Evolutionary conservation across 768 basidiomycete genomes (phyloP).

Genomic region (Serendipita sp.): DNA sequence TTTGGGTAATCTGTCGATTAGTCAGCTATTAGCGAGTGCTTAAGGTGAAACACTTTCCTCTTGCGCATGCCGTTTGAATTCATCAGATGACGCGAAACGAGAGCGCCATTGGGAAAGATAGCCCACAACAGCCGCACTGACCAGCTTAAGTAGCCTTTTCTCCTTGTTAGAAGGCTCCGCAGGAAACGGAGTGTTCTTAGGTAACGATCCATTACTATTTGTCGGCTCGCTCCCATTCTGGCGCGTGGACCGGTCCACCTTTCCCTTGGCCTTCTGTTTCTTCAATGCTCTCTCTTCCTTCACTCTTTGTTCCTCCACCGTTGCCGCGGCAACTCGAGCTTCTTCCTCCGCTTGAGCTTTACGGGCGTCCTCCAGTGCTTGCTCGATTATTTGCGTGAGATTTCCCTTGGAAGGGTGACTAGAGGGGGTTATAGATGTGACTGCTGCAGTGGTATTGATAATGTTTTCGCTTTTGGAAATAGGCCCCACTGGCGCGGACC

Average conservation of each 20-base stretch:
- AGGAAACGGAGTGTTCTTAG: background rate
- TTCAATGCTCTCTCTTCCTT: slow-evolving; percentile 22
- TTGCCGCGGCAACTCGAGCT: slow-evolving; percentile 18
- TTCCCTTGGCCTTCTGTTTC: slow-evolving; percentile 27
- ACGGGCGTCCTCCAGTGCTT: background rate
- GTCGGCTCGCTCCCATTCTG: slow-evolving; percentile 10
- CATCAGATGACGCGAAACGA: slow-evolving; percentile 48
- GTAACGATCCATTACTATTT: slow-evolving; percentile 8
- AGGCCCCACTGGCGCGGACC: background rate
- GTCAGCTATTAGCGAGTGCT: background rate
- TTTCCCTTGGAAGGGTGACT: background rate
- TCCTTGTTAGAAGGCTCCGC: slow-evolving; percentile 28
- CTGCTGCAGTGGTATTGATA: background rate
- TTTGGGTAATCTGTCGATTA: slow-evolving; percentile 50
- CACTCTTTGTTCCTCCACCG: slow-evolving; percentile 11
- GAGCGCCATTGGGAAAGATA: slow-evolving; percentile 80
- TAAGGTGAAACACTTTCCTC: slow-evolving; percentile 39
- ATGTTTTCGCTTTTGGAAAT: background rate
- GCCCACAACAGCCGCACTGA: slow-evolving; percentile 82
- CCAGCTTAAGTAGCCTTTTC: slow-evolving; percentile 64
- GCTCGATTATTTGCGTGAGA: background rate
- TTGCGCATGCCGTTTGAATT: slow-evolving; percentile 90
- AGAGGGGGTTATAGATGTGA: background rate
- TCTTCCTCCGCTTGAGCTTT: background rate
- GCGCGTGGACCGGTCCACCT: slow-evolving; percentile 10